Evolutionary conservation across 2,329 filamentous ascomycete genomes (phyloP).

Genomic region (Helotiales sp.): DNA sequence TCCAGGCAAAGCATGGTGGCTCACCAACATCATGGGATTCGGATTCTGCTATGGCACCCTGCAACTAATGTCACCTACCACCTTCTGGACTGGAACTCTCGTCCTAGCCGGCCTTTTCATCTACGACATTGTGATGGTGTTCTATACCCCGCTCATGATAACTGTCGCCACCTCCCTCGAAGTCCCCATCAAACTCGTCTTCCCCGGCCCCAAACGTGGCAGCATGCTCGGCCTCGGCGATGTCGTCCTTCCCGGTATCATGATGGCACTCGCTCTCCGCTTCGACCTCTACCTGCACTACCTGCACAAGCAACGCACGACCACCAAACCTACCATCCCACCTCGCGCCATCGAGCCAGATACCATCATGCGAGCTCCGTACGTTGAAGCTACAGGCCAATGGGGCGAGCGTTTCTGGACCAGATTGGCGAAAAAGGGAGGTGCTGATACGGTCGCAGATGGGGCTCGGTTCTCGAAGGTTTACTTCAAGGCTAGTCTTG

Average conservation of each 20-base stretch:
- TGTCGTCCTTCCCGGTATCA: conserved; percentile 88
- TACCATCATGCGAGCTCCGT: conserved; percentile 45
- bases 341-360: conserved; percentile 38
- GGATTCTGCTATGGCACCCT: conserved; percentile 85
- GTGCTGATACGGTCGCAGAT: conserved; percentile 38
- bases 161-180: conserved; percentile 88
- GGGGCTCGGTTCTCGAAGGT: conserved; percentile 71
- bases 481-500: conserved; percentile 80
- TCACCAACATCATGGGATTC: conserved; percentile 87
- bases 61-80: conserved; percentile 85
- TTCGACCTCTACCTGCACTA: conserved; percentile 91
- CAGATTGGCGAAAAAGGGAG: conserved; percentile 30
- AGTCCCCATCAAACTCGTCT: conserved; percentile 90
- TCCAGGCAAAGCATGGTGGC: conserved; percentile 40
- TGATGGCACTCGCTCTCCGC: conserved; percentile 85
- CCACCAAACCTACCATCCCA: conserved; percentile 25
- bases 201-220: conserved; percentile 66
- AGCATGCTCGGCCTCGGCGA: conserved; percentile 94
- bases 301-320: conserved; percentile 60
- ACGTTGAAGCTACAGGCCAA: conserved; percentile 66
- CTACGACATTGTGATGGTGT: conserved; percentile 94
- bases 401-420: conserved; percentile 91
- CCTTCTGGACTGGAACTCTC: conserved; percentile 79
- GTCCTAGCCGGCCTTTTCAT: conserved; percentile 83
- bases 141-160: conserved; percentile 85